These are phyloP conservation scores for Phytophthora uliginosa DNA, from an alignment of 352 stramenopile species.

Conservation along the genomic window DNA sequence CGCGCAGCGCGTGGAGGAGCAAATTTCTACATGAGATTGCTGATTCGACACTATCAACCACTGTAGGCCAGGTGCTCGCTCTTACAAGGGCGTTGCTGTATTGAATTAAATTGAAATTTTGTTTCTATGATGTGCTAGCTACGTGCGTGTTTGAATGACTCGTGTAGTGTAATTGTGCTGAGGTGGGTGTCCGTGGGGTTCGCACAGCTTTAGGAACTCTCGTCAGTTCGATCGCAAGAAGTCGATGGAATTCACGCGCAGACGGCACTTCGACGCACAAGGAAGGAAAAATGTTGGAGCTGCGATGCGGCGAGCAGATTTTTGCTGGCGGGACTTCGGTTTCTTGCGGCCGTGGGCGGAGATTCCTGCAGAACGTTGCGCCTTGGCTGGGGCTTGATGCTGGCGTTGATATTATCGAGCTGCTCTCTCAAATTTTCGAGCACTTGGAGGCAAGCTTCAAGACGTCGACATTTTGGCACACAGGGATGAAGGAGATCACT, in stretches of 20 bases:
- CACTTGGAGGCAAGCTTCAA: not conserved
- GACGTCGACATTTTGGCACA: not conserved
- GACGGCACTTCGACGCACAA: not conserved
- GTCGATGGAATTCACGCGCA: not conserved
- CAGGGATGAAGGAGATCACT: not conserved
- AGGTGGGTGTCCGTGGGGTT: not conserved
- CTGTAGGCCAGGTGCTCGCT: not conserved
- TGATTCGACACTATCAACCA: slow-evolving; percentile 41
- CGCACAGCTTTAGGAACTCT: no score
- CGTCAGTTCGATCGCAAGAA: not conserved
- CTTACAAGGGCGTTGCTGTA: not conserved
- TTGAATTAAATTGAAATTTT: not conserved
- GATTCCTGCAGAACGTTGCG: not conserved
- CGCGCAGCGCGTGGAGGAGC: slow-evolving; percentile 50
- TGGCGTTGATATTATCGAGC: not conserved
- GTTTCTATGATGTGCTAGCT: not conserved
- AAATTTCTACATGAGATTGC: slow-evolving; percentile 65
- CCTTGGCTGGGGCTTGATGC: not conserved
- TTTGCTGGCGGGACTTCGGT: slow-evolving; percentile 15
- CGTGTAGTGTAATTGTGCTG: not conserved
- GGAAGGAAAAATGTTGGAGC: not conserved
- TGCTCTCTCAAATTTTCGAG: not conserved
- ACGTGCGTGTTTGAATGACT: not conserved
- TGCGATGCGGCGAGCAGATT: not conserved
- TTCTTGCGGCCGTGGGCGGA: slow-evolving; percentile 1